phyloP scores from a whole-genome alignment of 1,139 yeast species.

The Yamadazyma triangularis region DNA sequence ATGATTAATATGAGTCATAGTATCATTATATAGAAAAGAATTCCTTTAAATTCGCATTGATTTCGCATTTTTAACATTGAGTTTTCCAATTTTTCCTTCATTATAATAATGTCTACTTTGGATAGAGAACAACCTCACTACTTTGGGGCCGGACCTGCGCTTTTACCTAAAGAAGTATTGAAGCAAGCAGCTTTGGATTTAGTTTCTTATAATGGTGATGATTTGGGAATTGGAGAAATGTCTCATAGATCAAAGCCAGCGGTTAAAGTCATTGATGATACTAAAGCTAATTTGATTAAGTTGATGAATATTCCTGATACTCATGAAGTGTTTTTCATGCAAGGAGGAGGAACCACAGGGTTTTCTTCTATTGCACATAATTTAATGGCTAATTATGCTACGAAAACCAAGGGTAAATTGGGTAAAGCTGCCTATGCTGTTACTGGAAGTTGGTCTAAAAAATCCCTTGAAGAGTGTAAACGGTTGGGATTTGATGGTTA shows the following conservation, averaged over 20 bases:
- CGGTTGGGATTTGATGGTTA: constrained; percentile 79
- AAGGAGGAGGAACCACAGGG: constrained; percentile 97
- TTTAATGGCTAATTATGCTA: constrained; percentile 67
- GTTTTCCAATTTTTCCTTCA: no score
- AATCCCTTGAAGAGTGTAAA: constrained; percentile 79
- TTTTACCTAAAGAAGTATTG: constrained; percentile 75
- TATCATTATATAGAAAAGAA: no score
- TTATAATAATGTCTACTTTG: constrained; percentile 16
- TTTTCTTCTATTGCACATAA: constrained; percentile 86
- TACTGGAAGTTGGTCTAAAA: constrained; percentile 92
- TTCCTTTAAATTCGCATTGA: no score
- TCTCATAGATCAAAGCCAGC: constrained; percentile 93
- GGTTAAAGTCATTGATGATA: constrained; percentile 64
- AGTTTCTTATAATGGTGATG: constrained; percentile 59
- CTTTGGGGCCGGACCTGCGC: constrained; percentile 98
- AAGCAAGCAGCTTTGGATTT: constrained; percentile 86
- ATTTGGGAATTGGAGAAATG: constrained; percentile 90
- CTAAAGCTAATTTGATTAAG: constrained; percentile 62
- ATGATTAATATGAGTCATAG: constrained; percentile 2
- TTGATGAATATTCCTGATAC: constrained; percentile 79
- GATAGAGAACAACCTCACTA: constrained; percentile 74
- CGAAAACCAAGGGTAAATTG: constrained; percentile 55
- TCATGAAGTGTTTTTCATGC: constrained; percentile 89
- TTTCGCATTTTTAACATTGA: no score
- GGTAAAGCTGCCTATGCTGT: constrained; percentile 86